Evolutionary conservation across 2,329 filamentous ascomycete genomes (phyloP), one percentile per base, ranked within the genome.

Genomic region (Fusarium siculi): DNA sequence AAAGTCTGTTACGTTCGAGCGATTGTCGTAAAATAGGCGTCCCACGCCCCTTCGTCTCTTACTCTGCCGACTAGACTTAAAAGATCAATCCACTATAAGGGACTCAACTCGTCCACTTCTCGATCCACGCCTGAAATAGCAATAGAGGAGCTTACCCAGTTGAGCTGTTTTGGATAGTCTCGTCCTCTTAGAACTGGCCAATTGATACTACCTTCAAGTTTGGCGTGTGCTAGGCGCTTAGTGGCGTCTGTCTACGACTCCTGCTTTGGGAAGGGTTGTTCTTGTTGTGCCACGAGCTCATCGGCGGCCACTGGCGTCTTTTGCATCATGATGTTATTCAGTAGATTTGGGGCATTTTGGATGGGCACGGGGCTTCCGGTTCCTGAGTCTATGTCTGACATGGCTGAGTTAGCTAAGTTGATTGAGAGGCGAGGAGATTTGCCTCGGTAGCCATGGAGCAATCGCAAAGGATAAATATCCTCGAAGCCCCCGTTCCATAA

Each of bases 391-490:
- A 59, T 66, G 37, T 56, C 25, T 43, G 44, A 46, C 36, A 54
- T 49, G 47, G 28, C 46, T 52, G 32, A 37, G 68, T 60, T 68
- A 16, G 49, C 37, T 47, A 57, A 70, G 54, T 42, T 58, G 50
- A 49, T 55, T 47, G 34, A 46, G 42, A 52, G 46, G 43, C 37
- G 21, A 57, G 39, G 56, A 39, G 36, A 53, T 52, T 32, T 50
- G 36, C 36, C 34, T 54, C 42, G 11, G 56, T 47, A 36, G 47
- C 47, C 36, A 25, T 44, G 43, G 34, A 47, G 42, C 25, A 43
- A 39, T 63, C 28, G 43, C 21, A 52, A 42, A 63, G 62, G n/a
- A 77, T 77, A 77, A 77, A 76, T 76, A 76, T 56, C 59, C 61
- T 66, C n/a, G 39, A 49, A 42, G 30, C 44, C 34, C 65, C 74